Evolutionary conservation across 1,284 basidiomycete genomes (phyloP).

Genomic region (Microbotryum saponariae): DNA sequence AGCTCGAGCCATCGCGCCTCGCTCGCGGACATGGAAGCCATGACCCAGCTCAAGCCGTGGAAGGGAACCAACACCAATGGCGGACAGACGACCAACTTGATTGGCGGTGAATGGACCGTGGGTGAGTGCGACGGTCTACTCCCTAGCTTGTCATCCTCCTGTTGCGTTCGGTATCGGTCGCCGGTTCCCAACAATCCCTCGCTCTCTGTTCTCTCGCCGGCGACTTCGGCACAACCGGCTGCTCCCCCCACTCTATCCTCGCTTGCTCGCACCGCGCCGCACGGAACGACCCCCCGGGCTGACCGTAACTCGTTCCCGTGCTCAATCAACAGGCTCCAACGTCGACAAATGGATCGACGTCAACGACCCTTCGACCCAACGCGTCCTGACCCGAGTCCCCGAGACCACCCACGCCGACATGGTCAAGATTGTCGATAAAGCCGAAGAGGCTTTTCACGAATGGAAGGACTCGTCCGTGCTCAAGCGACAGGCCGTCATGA

Average conservation of each 20-base stretch:
- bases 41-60: background rate
- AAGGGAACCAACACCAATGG: slow-evolving; percentile 28
- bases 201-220: too few species aligned
- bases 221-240: background rate
- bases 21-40: too few species aligned
- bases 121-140: background rate
- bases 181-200: background rate
- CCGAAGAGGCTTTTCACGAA: slow-evolving; percentile 76
- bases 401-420: slow-evolving; percentile 80
- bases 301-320: background rate
- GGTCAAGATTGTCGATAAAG: slow-evolving; percentile 72
- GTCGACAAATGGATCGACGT: slow-evolving; percentile 32
- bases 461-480: slow-evolving; percentile 84
- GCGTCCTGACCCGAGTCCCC: slow-evolving; percentile 77
- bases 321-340: background rate
- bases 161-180: background rate
- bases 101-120: slow-evolving; percentile 32
- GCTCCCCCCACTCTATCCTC: background rate
- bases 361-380: slow-evolving; percentile 41
- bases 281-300: too few species aligned
- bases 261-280: background rate
- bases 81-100: slow-evolving; percentile 27
- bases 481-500: slow-evolving; percentile 75
- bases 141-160: background rate
- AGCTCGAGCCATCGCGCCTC: too few species aligned